A percentile compares a stretch with the other conserved stretches of the same genome.
Evolutionary conservation across 345 rosid species (phyloP).

Genomic region (Noccaea caerulescens): DNA sequence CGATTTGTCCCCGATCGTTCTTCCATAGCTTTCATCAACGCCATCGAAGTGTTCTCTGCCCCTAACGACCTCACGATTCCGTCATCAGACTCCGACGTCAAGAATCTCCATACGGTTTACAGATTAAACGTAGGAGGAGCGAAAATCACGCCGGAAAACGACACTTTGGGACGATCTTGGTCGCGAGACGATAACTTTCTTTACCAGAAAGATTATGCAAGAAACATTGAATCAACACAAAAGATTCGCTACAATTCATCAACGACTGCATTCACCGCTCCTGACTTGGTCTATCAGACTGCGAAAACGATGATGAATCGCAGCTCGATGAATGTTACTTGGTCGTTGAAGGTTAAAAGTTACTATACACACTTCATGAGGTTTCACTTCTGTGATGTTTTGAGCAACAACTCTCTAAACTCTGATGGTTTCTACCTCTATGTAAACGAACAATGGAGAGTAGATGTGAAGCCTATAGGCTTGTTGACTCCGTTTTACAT

Average conservation of each 20-base stretch:
- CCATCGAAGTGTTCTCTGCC: slow-evolving; percentile 61
- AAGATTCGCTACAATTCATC: neutral
- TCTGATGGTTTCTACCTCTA: slow-evolving; percentile 45
- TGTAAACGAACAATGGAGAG: slow-evolving; percentile 36
- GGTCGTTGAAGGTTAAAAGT: slow-evolving; percentile 51
- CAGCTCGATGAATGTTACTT: slow-evolving; percentile 44
- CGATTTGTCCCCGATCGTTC: slow-evolving; percentile 43
- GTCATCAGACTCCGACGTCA: neutral
- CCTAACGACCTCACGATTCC: slow-evolving; percentile 35
- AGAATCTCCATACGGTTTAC: slow-evolving; percentile 45
- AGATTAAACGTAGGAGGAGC: slow-evolving; percentile 78
- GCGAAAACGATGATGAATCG: slow-evolving; percentile 37
- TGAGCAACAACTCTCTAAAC: neutral
- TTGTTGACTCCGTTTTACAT: slow-evolving; percentile 46
- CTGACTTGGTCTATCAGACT: slow-evolving; percentile 51
- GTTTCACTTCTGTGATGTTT: slow-evolving; percentile 61
- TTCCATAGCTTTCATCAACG: slow-evolving; percentile 66
- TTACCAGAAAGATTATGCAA: neutral
- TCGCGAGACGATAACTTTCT: neutral
- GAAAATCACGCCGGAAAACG: slow-evolving; percentile 51
- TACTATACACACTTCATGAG: slow-evolving; percentile 53
- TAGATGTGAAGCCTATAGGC: slow-evolving; percentile 35
- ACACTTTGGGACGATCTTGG: slow-evolving; percentile 75
- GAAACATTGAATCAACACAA: rapidly evolving
- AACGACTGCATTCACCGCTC: slow-evolving; percentile 44